Percentiles rank a stretch among this genome's conserved stretches.
Evolutionary conservation across 1,139 yeast genomes (phyloP).

Genomic region (Pichia sp.): DNA sequence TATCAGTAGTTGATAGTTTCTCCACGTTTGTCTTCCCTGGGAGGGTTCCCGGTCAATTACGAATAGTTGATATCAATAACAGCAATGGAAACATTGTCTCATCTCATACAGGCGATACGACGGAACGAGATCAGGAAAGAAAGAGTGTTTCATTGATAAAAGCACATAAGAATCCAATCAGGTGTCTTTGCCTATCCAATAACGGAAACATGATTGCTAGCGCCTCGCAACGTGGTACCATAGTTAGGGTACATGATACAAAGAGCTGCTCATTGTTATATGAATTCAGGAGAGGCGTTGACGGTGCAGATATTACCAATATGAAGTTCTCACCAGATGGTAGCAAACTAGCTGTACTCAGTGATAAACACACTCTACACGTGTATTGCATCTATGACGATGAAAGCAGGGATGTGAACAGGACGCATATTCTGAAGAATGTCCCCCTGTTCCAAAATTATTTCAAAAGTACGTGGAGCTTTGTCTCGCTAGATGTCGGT

Average conservation of each 20-base stretch:
- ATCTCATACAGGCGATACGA: not conserved
- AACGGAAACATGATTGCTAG: slow-evolving; percentile 81
- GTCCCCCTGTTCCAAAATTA: slow-evolving; percentile 61
- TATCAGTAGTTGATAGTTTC: slow-evolving; percentile 31
- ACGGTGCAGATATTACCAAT: slow-evolving; percentile 71
- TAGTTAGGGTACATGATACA: slow-evolving; percentile 73
- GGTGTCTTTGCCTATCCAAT: slow-evolving; percentile 60
- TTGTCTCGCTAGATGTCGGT: slow-evolving; percentile 67
- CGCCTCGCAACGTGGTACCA: slow-evolving; percentile 83
- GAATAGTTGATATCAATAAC: slow-evolving; percentile 62
- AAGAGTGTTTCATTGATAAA: slow-evolving; percentile 66
- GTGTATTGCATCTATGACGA: slow-evolving; percentile 49
- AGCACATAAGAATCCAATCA: slow-evolving; percentile 70
- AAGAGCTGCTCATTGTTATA: slow-evolving; percentile 63
- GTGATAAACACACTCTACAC: slow-evolving; percentile 87
- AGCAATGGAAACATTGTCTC: slow-evolving; percentile 23
- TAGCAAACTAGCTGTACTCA: slow-evolving; percentile 68
- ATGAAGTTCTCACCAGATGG: slow-evolving; percentile 81
- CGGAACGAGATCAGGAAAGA: slow-evolving; percentile 30
- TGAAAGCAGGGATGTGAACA: slow-evolving; percentile 30
- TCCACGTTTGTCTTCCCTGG: slow-evolving; percentile 66
- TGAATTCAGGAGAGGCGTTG: slow-evolving; percentile 86
- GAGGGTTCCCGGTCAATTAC: slow-evolving; percentile 65
- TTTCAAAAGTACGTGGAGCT: slow-evolving; percentile 85
- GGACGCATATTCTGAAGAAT: slow-evolving; percentile 61